Evolutionary conservation across 176 grass and related monocot genomes (phyloP), one percentile per base, ranked within the genome.

Genomic region (Avena eriantha): DNA sequence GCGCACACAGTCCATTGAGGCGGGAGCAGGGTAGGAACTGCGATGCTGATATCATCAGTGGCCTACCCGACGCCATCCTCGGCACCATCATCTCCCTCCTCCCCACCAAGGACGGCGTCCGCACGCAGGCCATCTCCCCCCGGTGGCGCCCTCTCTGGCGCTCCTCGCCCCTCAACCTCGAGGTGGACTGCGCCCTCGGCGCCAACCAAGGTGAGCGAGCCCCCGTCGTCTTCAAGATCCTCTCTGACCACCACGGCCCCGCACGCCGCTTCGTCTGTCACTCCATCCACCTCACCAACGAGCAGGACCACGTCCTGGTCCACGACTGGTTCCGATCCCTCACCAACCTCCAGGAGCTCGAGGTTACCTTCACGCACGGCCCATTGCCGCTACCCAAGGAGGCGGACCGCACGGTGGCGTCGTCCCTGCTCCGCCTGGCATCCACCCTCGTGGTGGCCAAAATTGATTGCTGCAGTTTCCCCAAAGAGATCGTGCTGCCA

Each of bases 261-360:
- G 65, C 15, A 8, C 15, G 31, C 65, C 65, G 65, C 29, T 68
- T 68, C 65, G 17, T 6, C 65, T 68, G 31, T 31, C 65, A 16
- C 31, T 34, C 2, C 65, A 68, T 68, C 65, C 65, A 68, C 65
- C 29, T 68, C 16, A 15, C 24, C 14, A 15, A 18, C 31, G 29
- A 34, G 7, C 34, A 17, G 15, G 29, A 34, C 65, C 34, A 68
- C 65, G 65, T 15, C 33, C 29, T 35, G 65, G 29, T 68, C 2
- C 6, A 68, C 65, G 29, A 15, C 65, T 68, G 29, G 65, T 16
- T 68, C 65, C 65, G 6, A 9, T 6, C 65, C 65, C 65, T 35
- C 65, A 35, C 65, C 65, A 68, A 68, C 65, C 65, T 68, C 65
- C 65, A 68, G 65, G 65, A 68, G 14, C 65, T 68, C 31, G 65